phyloP scores from a whole-genome alignment of 129 eudicot genomes.

The Daucus carota region DH1_v3.0 NC_030385.2:11634501-11635000 shows the following conservation, averaged over 20 bases:
- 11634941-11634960: no score
- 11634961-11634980: no score
- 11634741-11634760: not conserved
- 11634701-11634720: slow-evolving; percentile 26
- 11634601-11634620: no score
- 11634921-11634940: no score
- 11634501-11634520: no score
- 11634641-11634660: slow-evolving; percentile 24
- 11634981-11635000: no score
- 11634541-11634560: no score
- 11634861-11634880: slow-evolving; percentile 69
- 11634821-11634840: slow-evolving; percentile 35
- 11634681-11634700: slow-evolving; percentile 27
- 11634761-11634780: not conserved
- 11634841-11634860: slow-evolving; percentile 32
- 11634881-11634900: slow-evolving; percentile 2
- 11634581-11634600: no score
- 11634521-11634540: no score
- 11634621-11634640: slow-evolving; percentile 5
- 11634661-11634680: slow-evolving; percentile 43
- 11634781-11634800: slow-evolving; percentile 25
- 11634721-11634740: not conserved
- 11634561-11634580: no score
- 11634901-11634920: no score
- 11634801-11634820: slow-evolving; percentile 55